These are phyloP conservation scores for Penicillium ucsense DNA, from an alignment of 495 filamentous ascomycete genomes.

Conservation along the genomic window DNA sequence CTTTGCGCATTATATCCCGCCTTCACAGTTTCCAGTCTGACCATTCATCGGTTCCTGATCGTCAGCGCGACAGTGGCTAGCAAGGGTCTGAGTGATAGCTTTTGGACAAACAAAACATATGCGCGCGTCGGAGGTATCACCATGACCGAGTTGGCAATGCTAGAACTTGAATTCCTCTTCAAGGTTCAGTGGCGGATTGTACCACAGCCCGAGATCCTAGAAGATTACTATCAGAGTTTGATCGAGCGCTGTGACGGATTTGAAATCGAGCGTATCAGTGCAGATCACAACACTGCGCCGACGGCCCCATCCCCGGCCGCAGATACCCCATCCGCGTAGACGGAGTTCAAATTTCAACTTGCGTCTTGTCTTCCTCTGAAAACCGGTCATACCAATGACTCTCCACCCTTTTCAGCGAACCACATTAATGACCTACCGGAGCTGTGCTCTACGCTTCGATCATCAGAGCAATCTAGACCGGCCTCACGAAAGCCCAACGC, in stretches of 20 bases:
- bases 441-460: no score
- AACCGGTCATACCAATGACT: neutral
- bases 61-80: conserved; percentile 90
- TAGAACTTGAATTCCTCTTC: conserved; percentile 91
- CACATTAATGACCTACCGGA: neutral
- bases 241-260: conserved; percentile 61
- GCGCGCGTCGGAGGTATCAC: conserved; percentile 87
- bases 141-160: conserved; percentile 73
- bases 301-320: conserved; percentile 3
- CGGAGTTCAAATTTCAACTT: neutral
- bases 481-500: no score
- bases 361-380: neutral
- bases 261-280: conserved; percentile 32
- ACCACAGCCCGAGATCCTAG: conserved; percentile 83
- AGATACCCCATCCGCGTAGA: conserved; percentile 7
- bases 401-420: neutral
- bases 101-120: conserved; percentile 96
- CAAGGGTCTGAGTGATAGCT: conserved; percentile 91
- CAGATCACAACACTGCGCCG: neutral
- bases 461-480: no score
- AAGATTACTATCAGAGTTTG: conserved; percentile 83
- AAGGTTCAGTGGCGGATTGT: conserved; percentile 94
- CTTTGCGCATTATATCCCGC: conserved; percentile 83
- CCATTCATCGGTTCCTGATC: conserved; percentile 94
- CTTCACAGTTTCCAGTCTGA: conserved; percentile 89